Evolutionary conservation across 352 stramenopile genomes (phyloP), one percentile per base, ranked within the genome.

Genomic region (Phytophthora pluvialis): DNA sequence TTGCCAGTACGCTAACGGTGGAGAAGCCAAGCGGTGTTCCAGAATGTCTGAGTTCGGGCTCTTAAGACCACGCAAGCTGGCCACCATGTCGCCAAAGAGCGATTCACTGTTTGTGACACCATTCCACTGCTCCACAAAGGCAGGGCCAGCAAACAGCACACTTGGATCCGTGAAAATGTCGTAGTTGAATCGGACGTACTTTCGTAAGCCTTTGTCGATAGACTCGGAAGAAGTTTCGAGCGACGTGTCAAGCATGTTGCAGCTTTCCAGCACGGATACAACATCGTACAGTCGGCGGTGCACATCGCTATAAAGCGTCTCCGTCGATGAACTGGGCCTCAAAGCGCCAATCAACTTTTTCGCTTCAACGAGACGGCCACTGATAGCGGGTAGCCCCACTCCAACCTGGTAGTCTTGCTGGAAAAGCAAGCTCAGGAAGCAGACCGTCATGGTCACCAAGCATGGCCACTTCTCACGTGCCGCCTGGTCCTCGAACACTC

Each of bases 261-360:
- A 85, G 50, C 61, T 82, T 3, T 52, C 67, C 35, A 93, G 70
- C 25, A 93, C 79, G 0, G 81, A 82, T 28, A 87, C 81, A 25
- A 90, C 78, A 29, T 90, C 81, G 46, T 93, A 93, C 16, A 93
- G 60, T 1, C 83, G 81, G 4, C 83, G 81, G 48, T 81, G 80
- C 11, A 81, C 70, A 51, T 90, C 81, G 29, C 50, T 61, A 13
- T 72, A 62, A 15, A 75, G 35, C 25, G 38, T 62, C 26, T 68
- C 70, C 12, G 40, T 61, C 45, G 33, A 68, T 43, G 55, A 67
- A 11, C 13, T 51, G 16, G 68, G 56, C 28, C 67, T 26, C 43
- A 60, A 57, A 9, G 39, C 54, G 55, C 51, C 28, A 40, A 75
- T 67, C 51, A 47, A 61, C 15, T 77, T 60, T 36, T 83, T 88